These are phyloP conservation scores for Spirogloea muscicola DNA, from an alignment of 139 green algal species.

Conservation along the genomic window DNA sequence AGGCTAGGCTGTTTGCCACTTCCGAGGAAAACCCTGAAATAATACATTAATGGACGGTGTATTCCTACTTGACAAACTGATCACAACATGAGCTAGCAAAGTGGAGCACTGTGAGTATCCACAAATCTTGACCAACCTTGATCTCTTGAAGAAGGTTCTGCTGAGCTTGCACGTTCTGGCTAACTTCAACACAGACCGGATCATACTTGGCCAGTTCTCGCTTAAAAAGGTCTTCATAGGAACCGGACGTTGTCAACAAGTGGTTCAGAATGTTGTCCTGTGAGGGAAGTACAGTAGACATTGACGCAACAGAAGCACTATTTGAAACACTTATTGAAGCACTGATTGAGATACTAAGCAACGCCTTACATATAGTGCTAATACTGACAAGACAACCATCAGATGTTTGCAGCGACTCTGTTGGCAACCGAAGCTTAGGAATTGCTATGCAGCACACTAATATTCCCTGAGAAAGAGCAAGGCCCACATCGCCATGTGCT, in stretches of 20 bases:
- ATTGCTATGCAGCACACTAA: too few relatives aligned
- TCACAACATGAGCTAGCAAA: neutral
- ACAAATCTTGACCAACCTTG: constrained; percentile 21
- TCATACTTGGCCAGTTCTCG: constrained; percentile 85
- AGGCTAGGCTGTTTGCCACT: neutral
- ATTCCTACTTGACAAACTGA: neutral
- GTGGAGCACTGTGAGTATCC: neutral
- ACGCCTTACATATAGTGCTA: too few relatives aligned
- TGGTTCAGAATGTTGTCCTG: constrained; percentile 84
- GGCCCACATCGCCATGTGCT: too few relatives aligned
- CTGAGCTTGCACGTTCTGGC: constrained; percentile 26
- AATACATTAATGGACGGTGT: neutral
- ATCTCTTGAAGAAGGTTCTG: constrained; percentile 34
- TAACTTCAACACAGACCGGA: constrained; percentile 51
- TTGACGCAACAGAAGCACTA: too few relatives aligned
- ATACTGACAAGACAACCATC: too few relatives aligned
- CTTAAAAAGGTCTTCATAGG: constrained; percentile 65
- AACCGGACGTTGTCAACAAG: constrained; percentile 64
- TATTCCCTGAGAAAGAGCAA: too few relatives aligned
- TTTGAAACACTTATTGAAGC: too few relatives aligned
- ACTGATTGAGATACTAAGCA: too few relatives aligned
- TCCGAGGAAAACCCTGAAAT: neutral
- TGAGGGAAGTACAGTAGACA: too few relatives aligned
- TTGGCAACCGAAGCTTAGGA: too few relatives aligned
- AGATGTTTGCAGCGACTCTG: too few relatives aligned